phyloP scores from a whole-genome alignment of 176 grass and related monocot genomes.

The Cymbopogon citratus region DNA sequence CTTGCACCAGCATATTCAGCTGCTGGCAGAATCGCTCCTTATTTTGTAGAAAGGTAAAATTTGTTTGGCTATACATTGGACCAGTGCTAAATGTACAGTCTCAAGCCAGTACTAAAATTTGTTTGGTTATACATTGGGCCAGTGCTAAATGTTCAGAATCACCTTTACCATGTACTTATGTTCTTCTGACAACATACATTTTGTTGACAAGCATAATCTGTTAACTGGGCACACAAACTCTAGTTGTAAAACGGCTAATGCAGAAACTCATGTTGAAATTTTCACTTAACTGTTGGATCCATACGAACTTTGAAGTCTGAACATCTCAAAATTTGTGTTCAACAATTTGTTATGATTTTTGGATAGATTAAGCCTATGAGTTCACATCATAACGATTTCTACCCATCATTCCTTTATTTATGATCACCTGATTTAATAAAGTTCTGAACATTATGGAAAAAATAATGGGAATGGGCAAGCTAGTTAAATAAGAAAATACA shows the following conservation, averaged over 20 bases:
- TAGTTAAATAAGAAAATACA: neutral
- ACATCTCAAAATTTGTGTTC: neutral
- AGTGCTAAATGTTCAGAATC: neutral
- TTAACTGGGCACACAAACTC: neutral
- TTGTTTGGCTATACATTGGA: neutral
- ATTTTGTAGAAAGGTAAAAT: conserved; percentile 78
- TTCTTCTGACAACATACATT: no score
- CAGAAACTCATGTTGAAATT: neutral
- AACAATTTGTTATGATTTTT: neutral
- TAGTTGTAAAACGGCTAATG: neutral
- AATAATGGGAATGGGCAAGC: neutral
- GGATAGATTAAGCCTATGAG: neutral
- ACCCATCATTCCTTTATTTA: neutral
- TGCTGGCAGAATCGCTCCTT: conserved; percentile 65
- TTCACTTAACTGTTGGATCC: neutral
- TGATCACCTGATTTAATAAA: neutral
- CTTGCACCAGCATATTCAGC: conserved; percentile 70
- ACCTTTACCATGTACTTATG: neutral
- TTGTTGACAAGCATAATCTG: no score
- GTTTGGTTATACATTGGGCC: conserved; percentile 4
- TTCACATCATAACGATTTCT: neutral
- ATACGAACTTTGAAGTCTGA: neutral
- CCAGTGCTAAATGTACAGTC: neutral
- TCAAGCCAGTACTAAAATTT: neutral
- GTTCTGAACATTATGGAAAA: neutral